phyloP scores from a whole-genome alignment of 1,284 basidiomycete species.

The Cryptococcus sp. region DNA sequence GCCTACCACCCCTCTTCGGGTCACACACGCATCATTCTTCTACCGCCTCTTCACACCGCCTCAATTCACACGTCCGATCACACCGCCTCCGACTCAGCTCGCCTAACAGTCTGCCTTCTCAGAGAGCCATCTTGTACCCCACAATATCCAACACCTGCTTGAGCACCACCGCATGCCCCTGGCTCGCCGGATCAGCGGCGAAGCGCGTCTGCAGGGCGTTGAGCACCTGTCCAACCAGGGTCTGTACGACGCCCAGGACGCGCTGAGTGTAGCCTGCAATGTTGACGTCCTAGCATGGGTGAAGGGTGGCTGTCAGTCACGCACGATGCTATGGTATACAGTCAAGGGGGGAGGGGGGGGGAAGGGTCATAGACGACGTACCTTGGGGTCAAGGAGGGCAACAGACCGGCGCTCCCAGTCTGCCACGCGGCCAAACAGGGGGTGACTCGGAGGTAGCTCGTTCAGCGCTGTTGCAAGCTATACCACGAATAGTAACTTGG shows the following conservation, averaged over 20 bases:
- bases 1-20: too few relatives aligned
- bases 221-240: slow-evolving; percentile 10
- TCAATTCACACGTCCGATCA: neutral
- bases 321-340: too few relatives aligned
- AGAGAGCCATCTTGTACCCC: slow-evolving; percentile 5
- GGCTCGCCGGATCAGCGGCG: slow-evolving; percentile 6
- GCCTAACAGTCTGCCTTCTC: too few relatives aligned
- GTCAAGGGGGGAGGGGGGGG: too few relatives aligned
- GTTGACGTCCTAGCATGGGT: slow-evolving; percentile 12
- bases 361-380: neutral
- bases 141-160: slow-evolving; percentile 8
- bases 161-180: slow-evolving; percentile 2
- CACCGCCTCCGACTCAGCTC: neutral
- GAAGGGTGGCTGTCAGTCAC: neutral
- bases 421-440: slow-evolving; percentile 19
- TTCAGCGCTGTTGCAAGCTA: slow-evolving; percentile 26
- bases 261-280: slow-evolving; percentile 16
- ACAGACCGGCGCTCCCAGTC: slow-evolving; percentile 28
- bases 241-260: slow-evolving; percentile 21
- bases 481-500: neutral
- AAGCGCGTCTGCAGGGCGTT: slow-evolving; percentile 7
- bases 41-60: too few relatives aligned
- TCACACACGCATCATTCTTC: too few relatives aligned
- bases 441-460: slow-evolving; percentile 27
- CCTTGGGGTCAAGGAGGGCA: slow-evolving; percentile 24